Evolutionary conservation across 1,284 basidiomycete genomes (phyloP).

Genomic region (Boletus mariae): DNA sequence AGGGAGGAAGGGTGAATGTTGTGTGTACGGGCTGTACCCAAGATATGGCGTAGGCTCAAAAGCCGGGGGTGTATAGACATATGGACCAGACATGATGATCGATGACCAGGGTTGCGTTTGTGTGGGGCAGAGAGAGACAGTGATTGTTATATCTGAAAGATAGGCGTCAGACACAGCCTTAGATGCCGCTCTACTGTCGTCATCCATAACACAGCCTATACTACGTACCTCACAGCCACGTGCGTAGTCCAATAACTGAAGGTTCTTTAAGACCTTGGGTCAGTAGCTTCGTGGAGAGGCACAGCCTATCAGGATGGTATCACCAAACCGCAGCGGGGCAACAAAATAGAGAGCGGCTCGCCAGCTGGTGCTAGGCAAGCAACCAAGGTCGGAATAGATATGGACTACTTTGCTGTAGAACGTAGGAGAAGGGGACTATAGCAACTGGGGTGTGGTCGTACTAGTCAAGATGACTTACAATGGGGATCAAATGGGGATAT

Average conservation of each 20-base stretch:
- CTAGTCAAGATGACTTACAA: too few species aligned
- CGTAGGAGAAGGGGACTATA: neutral
- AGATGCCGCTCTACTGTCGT: neutral
- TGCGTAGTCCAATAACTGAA: constrained; percentile 3
- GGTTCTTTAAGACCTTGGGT: neutral
- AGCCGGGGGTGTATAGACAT: constrained; percentile 35
- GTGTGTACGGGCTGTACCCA: constrained; percentile 27
- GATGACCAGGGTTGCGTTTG: neutral
- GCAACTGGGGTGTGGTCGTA: neutral
- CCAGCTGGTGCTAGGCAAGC: neutral
- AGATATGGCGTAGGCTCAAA: constrained; percentile 32
- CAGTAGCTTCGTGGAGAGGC: neutral
- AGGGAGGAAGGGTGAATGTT: constrained; percentile 42
- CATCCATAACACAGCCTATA: constrained; percentile 21
- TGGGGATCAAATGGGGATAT: too few species aligned
- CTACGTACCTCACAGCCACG: constrained; percentile 20
- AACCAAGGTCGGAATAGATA: neutral
- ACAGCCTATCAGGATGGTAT: neutral
- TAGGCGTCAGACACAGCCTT: constrained; percentile 15
- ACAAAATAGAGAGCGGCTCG: neutral
- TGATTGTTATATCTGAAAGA: constrained; percentile 20
- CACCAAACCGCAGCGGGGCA: neutral
- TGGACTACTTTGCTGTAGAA: neutral
- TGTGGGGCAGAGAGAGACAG: neutral
- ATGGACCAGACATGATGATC: constrained; percentile 39